Base-by-base conservation (phyloP, 23 red algal species). In the Gracilaria domingensis region DNA sequence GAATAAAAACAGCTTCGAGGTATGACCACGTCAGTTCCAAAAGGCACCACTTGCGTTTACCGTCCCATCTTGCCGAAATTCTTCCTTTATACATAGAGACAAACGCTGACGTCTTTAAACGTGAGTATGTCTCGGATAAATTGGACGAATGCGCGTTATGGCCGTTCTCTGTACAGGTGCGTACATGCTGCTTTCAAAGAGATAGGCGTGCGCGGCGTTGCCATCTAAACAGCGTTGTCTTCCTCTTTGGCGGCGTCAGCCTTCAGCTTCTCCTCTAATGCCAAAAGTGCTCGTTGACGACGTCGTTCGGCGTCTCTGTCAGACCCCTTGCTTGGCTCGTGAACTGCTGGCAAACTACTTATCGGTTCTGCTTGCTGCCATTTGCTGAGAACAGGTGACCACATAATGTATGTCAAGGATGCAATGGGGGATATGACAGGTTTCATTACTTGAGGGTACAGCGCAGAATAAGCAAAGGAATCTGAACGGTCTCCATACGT, bases 241-340 rank as follows among this genome's bases (percentile, higher is more conserved):
- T 5, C 45, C 5, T 34, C 38, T 25, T 34, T 37, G 12, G 53
- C 72, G 8, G 38, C 66, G 49, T 56, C 75, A 42, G 65, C 89
- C 8, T 62, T 83, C 26, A 92, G 48, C 55, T 67, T 77, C 34
- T 92, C 58, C 40, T 92, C 89, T 39, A 92, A 53, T 12, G 80
- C 89, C 24, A 71, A 12, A 4, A 92, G 45, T 4, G 89, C 89
- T 38, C 89, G 79, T 39, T 92, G 89, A 30, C 80, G 54, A 20
- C 89, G 78, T 44, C 89, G 61, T 40, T 92, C 89, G 5, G 89
- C 67, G 13, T 92, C 89, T 30, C 62, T 23, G 42, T 58, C 39
- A 80, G 50, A 47, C 25, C 74, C 32, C 74, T 81, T 90, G 33
- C 28, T 44, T 12, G 66, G 18, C 12, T n/a, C 33, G 23, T 81